These are phyloP conservation scores for carrot (Daucus carota) DNA, from an alignment of 129 eudicot genomes.

Conservation along the genomic window DNA sequence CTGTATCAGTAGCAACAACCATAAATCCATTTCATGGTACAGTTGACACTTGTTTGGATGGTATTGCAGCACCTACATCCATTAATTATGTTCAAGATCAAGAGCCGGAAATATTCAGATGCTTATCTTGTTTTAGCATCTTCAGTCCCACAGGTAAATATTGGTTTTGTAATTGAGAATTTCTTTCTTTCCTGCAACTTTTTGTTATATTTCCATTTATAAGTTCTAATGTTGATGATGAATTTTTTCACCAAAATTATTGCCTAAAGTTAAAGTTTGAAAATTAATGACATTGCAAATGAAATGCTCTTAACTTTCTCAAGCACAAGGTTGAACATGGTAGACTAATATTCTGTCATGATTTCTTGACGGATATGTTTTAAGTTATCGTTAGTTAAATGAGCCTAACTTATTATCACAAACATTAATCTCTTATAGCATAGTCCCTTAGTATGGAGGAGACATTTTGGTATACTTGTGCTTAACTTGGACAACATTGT, in stretches of 20 bases:
- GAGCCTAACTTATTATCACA: neutral
- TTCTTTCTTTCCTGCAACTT: neutral
- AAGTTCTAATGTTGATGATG: neutral
- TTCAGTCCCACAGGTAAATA: conserved; percentile 69
- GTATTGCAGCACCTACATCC: conserved; percentile 18
- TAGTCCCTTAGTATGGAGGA: neutral
- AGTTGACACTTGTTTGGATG: conserved; percentile 19
- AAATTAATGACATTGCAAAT: no score
- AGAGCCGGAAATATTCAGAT: conserved; percentile 65
- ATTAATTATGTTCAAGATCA: conserved; percentile 33
- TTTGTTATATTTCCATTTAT: neutral
- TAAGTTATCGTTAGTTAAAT: neutral
- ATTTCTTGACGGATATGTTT: no score
- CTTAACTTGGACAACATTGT: neutral
- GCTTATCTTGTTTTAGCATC: conserved; percentile 88
- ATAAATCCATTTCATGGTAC: conserved; percentile 19
- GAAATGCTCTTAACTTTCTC: no score
- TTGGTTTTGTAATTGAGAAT: neutral
- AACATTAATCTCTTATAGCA: neutral
- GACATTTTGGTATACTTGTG: neutral
- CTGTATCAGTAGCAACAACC: conserved; percentile 14
- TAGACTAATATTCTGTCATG: neutral
- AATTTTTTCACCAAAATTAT: neutral
- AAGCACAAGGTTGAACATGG: neutral
- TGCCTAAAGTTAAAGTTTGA: neutral